Percentiles rank a stretch among this genome's conserved stretches.
phyloP scores from a whole-genome alignment of 2,329 filamentous ascomycete genomes.

The Colletotrichum filicis region DNA sequence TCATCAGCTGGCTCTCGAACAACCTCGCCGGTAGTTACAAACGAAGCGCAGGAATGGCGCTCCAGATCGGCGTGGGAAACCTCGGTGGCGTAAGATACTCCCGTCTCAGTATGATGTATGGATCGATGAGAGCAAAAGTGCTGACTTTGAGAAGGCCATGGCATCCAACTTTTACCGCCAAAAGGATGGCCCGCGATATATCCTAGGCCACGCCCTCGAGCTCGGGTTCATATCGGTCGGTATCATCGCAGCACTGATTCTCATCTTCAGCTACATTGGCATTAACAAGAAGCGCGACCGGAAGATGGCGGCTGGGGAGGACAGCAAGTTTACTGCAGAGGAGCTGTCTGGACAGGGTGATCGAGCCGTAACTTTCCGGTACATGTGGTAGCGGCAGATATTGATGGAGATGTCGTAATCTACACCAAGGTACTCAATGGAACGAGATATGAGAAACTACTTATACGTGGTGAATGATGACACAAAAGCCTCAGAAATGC shows the following conservation, averaged over 20 bases:
- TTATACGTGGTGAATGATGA: too few species aligned
- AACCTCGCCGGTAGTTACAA: constrained; percentile 78
- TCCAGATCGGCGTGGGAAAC: constrained; percentile 72
- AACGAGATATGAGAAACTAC: too few species aligned
- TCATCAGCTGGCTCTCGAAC: constrained; percentile 82
- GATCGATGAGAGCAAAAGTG: not conserved
- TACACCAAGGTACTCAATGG: too few species aligned
- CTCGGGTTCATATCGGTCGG: constrained; percentile 59
- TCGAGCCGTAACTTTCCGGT: constrained; percentile 70
- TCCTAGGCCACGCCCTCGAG: constrained; percentile 61
- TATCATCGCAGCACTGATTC: constrained; percentile 54
- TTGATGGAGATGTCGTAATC: too few species aligned
- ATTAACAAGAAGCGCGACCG: constrained; percentile 69
- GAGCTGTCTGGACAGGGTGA: constrained; percentile 71
- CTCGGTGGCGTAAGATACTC: constrained; percentile 56
- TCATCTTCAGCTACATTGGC: constrained; percentile 61
- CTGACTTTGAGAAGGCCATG: constrained; percentile 61
- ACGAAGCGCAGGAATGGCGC: constrained; percentile 70
- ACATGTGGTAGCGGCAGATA: constrained; percentile 56
- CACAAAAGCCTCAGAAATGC: too few species aligned
- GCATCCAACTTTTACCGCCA: constrained; percentile 77
- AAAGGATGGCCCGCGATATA: constrained; percentile 59
- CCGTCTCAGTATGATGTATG: not conserved
- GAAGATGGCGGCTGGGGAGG: constrained; percentile 55
- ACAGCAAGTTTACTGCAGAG: constrained; percentile 50